phyloP scores from a whole-genome alignment of 73 alveolate genomes.

The Paramecium primaurelia region DNA sequence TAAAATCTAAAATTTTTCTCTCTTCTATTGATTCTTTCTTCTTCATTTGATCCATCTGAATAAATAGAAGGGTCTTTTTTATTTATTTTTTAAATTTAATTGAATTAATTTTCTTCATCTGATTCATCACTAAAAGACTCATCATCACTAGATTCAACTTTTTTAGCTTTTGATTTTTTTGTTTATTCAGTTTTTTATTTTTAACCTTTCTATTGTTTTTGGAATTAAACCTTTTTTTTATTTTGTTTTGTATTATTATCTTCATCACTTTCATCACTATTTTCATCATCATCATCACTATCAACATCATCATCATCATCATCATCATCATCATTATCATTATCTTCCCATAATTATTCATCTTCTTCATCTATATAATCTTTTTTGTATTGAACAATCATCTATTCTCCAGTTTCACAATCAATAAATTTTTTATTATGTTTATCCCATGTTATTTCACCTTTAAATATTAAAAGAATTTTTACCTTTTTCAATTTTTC shows the following conservation, averaged over 20 bases:
- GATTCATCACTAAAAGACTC: neutral
- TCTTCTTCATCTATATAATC: conserved; percentile 46
- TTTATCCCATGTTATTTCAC: conserved; percentile 1
- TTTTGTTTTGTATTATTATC: neutral
- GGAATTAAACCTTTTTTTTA: neutral
- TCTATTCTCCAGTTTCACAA: neutral
- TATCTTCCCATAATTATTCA: conserved; percentile 40
- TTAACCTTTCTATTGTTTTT: neutral
- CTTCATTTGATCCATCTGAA: neutral
- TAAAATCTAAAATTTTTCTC: conserved; percentile 20
- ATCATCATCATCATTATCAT: neutral
- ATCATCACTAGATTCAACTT: conserved; percentile 10
- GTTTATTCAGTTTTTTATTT: neutral
- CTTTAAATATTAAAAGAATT: neutral
- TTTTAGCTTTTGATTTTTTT: neutral
- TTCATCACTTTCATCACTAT: neutral
- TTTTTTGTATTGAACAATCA: neutral
- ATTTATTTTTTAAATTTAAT: neutral
- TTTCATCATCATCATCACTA: neutral
- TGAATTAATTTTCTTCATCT: neutral
- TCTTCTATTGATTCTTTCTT: neutral
- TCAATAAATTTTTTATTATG: conserved; percentile 14
- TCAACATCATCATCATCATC: neutral
- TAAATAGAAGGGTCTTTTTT: neutral
- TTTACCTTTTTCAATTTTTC: conserved; percentile 32